Base-by-base conservation (phyloP, 2,329 filamentous ascomycete species). In the Bipolaris zeicola region DNA sequence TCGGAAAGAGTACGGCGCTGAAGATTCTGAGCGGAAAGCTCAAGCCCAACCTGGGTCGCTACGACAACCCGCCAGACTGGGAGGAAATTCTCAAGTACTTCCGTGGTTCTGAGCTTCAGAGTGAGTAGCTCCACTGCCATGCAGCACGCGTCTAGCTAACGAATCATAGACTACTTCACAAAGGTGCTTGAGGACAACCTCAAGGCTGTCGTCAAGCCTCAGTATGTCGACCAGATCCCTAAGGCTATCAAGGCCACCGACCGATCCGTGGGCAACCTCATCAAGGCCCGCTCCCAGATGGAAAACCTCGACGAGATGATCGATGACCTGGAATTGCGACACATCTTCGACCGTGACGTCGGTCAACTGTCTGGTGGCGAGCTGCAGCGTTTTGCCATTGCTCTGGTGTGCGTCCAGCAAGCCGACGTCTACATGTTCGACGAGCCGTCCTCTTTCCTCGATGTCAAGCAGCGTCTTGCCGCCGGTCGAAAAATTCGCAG, bases 351-450 rank as follows among this genome's bases (percentile, higher is more conserved):
- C 66, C 91, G 96, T 79, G 94, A 98, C 64, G 90, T 99, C 68
- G 87, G 85, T 68, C 85, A 91, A 34, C 87, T 99, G 20, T 99
- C 95, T 64, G 96, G 95, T 85, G 95, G 95, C 84, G 96, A 99
- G 80, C 85, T 99, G 73, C 95, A 99, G 80, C 90, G 95, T 79
- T 99, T 99, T 71, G 95, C 95, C 69, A 97, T 99, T 68, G 95
- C 91, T 71, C 91, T 94, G 49, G 92, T 96, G 62, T 96, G 93
- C 72, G 93, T 98, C 20, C 94, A 98, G 77, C 88, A 96, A 72
- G 94, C 94, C 67, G 95, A 99, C 77, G 74, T 77, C 81, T 99
- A 99, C 84, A 98, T 99, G 95, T 99, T 99, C 72, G 95, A 99
- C 78, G 95, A 99, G 82, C 96, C 96, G 16, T 98, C 94, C 38